Percentiles rank a stretch among this genome's conserved stretches.
Evolutionary conservation across 2,329 filamentous ascomycete species (phyloP).

Genomic region (Incumbomyces delicatus): DNA sequence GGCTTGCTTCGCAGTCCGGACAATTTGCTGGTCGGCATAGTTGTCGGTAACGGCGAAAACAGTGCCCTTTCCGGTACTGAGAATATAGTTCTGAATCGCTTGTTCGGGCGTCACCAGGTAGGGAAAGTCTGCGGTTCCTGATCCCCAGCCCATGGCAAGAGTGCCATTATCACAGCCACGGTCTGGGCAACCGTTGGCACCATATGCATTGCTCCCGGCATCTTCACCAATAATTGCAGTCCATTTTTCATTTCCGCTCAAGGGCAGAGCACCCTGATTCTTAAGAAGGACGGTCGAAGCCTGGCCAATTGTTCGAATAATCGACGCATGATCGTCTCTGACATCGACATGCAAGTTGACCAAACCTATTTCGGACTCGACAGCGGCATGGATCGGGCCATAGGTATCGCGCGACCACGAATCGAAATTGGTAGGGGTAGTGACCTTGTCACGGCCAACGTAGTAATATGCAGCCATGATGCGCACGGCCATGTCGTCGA

Average conservation of each 20-base stretch:
- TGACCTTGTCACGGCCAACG: conserved; percentile 41
- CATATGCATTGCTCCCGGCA: conserved; percentile 61
- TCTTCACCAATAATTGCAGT: conserved; percentile 74
- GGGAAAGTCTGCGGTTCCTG: conserved; percentile 49
- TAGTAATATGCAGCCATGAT: conserved; percentile 60
- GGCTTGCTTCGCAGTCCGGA: conserved; percentile 42
- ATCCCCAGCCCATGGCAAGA: conserved; percentile 55
- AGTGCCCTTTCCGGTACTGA: conserved; percentile 54
- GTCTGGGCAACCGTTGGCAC: conserved; percentile 70
- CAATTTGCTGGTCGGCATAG: conserved; percentile 44
- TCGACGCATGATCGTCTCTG: conserved; percentile 58
- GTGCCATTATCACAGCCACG: conserved; percentile 53
- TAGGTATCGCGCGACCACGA: conserved; percentile 71
- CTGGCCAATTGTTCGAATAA: conserved; percentile 68
- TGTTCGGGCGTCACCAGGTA: conserved; percentile 54
- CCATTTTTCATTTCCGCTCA: conserved; percentile 64
- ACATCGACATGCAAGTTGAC: conserved; percentile 80
- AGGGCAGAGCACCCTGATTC: conserved; percentile 65
- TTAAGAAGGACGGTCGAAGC: conserved; percentile 84
- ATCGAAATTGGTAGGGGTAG: conserved; percentile 65
- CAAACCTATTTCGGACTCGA: conserved; percentile 17
- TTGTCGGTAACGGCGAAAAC: conserved; percentile 52
- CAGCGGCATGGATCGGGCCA: conserved; percentile 54
- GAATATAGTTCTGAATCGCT: conserved; percentile 56
- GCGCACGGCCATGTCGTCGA: conserved; percentile 87